A percentile compares a stretch with the other conserved stretches of the same genome.
These are phyloP conservation scores for Pleodorina starrii DNA, from an alignment of 139 green algal genomes.

Conservation along the genomic window DNA sequence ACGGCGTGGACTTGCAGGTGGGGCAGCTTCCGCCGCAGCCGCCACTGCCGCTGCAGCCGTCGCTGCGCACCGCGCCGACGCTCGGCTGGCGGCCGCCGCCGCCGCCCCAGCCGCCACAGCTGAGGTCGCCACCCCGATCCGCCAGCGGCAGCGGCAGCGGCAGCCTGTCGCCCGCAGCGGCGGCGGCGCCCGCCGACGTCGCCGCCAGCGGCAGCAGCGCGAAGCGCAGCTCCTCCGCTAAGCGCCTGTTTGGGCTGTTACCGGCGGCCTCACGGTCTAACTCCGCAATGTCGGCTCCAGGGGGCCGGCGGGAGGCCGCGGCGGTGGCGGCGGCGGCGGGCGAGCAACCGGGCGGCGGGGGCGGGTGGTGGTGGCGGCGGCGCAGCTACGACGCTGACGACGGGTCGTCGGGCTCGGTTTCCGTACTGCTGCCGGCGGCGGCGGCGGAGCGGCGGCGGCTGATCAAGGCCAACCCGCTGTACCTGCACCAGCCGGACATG, in stretches of 20 bases:
- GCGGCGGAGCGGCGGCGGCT: background rate
- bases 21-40: too few relatives aligned
- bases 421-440: conserved; percentile 3
- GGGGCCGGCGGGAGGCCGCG: background rate
- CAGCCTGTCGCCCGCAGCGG: too few relatives aligned
- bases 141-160: too few relatives aligned
- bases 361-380: too few relatives aligned
- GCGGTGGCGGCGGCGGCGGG: background rate
- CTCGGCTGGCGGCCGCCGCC: conserved; percentile 11
- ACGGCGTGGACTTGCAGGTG: too few relatives aligned
- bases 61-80: background rate
- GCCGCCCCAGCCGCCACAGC: background rate
- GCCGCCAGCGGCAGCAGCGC: too few relatives aligned
- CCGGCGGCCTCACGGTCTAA: background rate
- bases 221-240: conserved; percentile 2
- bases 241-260: background rate
- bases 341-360: background rate
- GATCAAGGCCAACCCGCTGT: background rate
- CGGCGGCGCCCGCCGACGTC: too few relatives aligned
- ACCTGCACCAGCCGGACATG: background rate
- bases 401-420: background rate
- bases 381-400: background rate
- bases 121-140: background rate
- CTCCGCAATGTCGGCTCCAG: background rate
- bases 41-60: background rate